Conservation (phyloP, 2,329 filamentous ascomycete genomes). For the Biscogniauxia sp. region DNA sequence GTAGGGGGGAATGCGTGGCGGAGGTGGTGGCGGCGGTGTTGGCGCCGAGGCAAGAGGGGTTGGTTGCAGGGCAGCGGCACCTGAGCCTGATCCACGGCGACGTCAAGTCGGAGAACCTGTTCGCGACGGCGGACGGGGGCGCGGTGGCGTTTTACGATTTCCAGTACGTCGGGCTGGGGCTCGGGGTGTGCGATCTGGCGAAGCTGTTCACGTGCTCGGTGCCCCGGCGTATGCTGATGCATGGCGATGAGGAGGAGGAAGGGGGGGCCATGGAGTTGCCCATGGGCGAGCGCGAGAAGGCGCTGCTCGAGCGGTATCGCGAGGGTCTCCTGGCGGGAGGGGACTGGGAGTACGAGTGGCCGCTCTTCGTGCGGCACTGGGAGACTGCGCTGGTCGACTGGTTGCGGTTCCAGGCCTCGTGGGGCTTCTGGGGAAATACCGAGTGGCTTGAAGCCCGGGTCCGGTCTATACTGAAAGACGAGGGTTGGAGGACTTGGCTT, state of each 20-base stretch:
- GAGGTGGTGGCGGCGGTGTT: conserved; percentile 53
- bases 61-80: conserved; percentile 27
- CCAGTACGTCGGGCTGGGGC: conserved; percentile 63
- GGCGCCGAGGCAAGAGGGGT: conserved; percentile 38
- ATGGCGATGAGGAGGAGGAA: conserved; percentile 15
- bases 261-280: conserved; percentile 36
- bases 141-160: conserved; percentile 66
- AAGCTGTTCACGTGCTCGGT: conserved; percentile 68
- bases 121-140: conserved; percentile 48
- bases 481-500: conserved; percentile 46
- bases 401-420: conserved; percentile 60
- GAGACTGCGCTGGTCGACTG: conserved; percentile 67
- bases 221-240: conserved; percentile 50
- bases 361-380: conserved; percentile 57
- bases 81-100: conserved; percentile 66
- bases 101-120: conserved; percentile 68
- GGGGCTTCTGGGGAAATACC: conserved; percentile 61
- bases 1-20: conserved; percentile 35
- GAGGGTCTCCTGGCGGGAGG: conserved; percentile 31
- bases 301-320: conserved; percentile 51
- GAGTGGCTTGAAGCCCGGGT: conserved; percentile 57
- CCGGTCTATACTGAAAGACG: conserved; percentile 45
- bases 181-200: conserved; percentile 64
- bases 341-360: conserved; percentile 49
- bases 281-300: conserved; percentile 51